phyloP scores from a whole-genome alignment of 2,329 filamentous ascomycete genomes.

The Dendryphion nanum region DNA sequence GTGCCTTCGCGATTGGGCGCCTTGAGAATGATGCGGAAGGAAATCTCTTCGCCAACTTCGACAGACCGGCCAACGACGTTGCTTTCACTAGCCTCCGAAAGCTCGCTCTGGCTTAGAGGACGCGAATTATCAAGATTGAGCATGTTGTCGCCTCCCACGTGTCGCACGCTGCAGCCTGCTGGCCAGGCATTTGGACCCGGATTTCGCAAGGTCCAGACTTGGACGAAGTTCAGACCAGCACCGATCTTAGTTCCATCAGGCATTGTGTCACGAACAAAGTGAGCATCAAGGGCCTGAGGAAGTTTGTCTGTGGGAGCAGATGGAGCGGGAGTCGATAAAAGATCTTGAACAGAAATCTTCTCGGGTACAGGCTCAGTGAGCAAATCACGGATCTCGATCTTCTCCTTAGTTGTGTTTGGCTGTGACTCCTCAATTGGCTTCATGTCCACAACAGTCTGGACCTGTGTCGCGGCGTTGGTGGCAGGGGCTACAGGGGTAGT shows the following conservation, averaged over 20 bases:
- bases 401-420: conserved; percentile 38
- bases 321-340: conserved; percentile 14
- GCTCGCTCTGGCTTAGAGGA: conserved; percentile 73
- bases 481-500: conserved; percentile 46
- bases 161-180: conserved; percentile 83
- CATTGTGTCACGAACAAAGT: conserved; percentile 76
- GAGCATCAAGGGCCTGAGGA: conserved; percentile 53
- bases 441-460: conserved; percentile 62
- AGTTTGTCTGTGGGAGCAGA: conserved; percentile 17
- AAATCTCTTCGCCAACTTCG: conserved; percentile 68
- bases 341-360: conserved; percentile 27
- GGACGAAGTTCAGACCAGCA: conserved; percentile 74
- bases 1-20: conserved; percentile 74
- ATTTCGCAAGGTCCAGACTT: conserved; percentile 91
- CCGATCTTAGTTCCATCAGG: conserved; percentile 72
- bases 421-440: conserved; percentile 57
- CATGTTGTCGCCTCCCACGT: conserved; percentile 95
- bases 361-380: conserved; percentile 35
- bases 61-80: conserved; percentile 70
- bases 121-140: conserved; percentile 79
- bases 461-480: conserved; percentile 56
- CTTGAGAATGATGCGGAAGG: conserved; percentile 83
- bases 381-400: conserved; percentile 41
- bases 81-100: conserved; percentile 78
- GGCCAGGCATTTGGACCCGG: conserved; percentile 80